Conservation (phyloP, 2,329 filamentous ascomycete species). For the Monosporascus sp. region DNA sequence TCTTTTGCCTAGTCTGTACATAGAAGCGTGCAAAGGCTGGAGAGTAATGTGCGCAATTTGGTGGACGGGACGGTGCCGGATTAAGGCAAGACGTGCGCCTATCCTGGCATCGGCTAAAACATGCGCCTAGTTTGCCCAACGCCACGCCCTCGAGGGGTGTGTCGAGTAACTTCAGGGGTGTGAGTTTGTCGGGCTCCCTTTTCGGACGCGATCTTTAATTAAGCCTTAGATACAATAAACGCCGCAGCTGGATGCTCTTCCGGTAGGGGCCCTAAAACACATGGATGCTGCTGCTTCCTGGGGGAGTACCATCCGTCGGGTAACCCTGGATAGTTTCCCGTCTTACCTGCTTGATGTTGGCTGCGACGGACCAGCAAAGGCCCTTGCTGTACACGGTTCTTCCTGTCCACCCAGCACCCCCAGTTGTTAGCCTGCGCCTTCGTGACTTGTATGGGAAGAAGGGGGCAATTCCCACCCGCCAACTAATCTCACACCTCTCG, state of each 20-base stretch:
- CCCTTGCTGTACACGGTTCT: not conserved
- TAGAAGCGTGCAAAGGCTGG: not conserved
- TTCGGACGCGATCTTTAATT: constrained; percentile 6
- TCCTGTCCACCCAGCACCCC: no score
- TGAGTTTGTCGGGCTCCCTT: constrained; percentile 4
- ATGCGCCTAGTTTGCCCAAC: constrained; percentile 10
- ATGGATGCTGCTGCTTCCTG: constrained; percentile 19
- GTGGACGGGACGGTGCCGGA: constrained; percentile 12
- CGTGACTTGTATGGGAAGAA: not conserved
- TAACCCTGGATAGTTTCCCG: constrained; percentile 20
- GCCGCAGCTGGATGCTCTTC: constrained; percentile 17
- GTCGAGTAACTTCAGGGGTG: constrained; percentile 4
- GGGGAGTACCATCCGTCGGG: constrained; percentile 27
- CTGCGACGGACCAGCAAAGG: not conserved
- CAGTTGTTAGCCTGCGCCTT: not conserved
- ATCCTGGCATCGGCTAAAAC: constrained; percentile 12
- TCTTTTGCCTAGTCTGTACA: not conserved
- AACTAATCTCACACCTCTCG: not conserved
- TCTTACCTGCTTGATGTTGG: not conserved
- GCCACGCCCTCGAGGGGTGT: constrained; percentile 3
- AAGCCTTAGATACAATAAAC: constrained; percentile 7
- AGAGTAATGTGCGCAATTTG: constrained; percentile 1
- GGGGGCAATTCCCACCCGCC: not conserved
- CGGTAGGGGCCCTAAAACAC: constrained; percentile 22
- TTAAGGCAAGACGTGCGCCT: constrained; percentile 15